Evolutionary conservation across 805 yeast genomes (phyloP), one percentile per base, ranked within the genome.

Genomic region (Yarrowia yakushimensis): DNA sequence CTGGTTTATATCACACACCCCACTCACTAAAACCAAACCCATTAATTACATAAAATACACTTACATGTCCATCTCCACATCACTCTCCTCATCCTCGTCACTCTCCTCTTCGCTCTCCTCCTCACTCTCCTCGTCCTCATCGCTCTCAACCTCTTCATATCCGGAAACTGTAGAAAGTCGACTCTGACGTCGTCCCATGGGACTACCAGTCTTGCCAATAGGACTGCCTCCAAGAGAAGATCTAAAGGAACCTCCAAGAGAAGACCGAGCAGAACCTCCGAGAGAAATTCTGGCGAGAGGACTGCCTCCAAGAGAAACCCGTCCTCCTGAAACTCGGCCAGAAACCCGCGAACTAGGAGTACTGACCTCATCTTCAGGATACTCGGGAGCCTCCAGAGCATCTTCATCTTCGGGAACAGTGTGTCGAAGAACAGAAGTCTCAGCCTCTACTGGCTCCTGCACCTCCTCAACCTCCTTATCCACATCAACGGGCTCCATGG

Each of bases 381-480:
- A 45, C 52, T 45, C 52, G 12, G 52, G 52, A 3, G 52, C 52
- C 17, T 45, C 52, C 17, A 45, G 13, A 8, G 52, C 52, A 13
- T 45, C 52, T 10, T 45, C 52, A 10, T 45, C 52, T 5, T 45
- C 52, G 7, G 52, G 52, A 18, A 45, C 52, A 28, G 52, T 45
- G 17, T 45, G 52, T 30, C 52, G 18, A 7, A 45, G 52, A 1
- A 30, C 36, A 1, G 52, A 30, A 0, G 36, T 18, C 2, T 45
- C 52, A 1, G 36, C 52, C 17, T 45, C 48, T 22, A 9, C 23
- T 17, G 23, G 9, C 13, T 23, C 46, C 9, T 15, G 23, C 22
- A 17, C 34, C 50, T 27, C 33, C 34, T 18, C 33, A 2, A 7
- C 11, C 20, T 25, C 25, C 18, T 30, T 15, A 5, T 12, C 43